phyloP scores from a whole-genome alignment of 2,329 filamentous ascomycete species.

The Metarhizium robertsii region DNA sequence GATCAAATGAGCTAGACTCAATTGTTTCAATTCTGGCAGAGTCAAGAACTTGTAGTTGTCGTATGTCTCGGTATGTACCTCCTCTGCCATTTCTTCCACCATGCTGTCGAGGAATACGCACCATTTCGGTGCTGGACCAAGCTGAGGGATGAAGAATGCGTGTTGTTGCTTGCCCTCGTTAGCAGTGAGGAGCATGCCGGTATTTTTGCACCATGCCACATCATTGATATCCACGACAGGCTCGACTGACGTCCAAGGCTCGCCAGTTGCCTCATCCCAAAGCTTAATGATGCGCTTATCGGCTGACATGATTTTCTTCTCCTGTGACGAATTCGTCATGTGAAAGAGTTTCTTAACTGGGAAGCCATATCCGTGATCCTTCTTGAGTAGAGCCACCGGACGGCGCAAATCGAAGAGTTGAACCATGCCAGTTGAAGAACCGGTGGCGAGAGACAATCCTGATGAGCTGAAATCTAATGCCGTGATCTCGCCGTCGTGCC shows the following conservation, averaged over 20 bases:
- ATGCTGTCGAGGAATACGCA: slow-evolving; percentile 95
- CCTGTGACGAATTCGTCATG: slow-evolving; percentile 61
- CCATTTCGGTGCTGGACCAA: slow-evolving; percentile 90
- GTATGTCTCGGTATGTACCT: slow-evolving; percentile 70
- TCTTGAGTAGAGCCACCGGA: slow-evolving; percentile 74
- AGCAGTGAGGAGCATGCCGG: slow-evolving; percentile 90
- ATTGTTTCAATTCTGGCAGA: slow-evolving; percentile 69
- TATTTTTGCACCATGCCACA: slow-evolving; percentile 85
- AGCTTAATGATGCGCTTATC: slow-evolving; percentile 97
- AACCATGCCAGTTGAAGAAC: slow-evolving; percentile 79
- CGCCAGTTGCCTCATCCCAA: slow-evolving; percentile 76
- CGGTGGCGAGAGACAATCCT: slow-evolving; percentile 76
- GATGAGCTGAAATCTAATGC: slow-evolving; percentile 78
- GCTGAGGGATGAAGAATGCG: slow-evolving; percentile 86
- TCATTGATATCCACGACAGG: slow-evolving; percentile 91
- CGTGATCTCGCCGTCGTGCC: slow-evolving; percentile 65
- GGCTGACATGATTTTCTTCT: slow-evolving; percentile 81
- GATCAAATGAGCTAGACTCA: slow-evolving; percentile 82
- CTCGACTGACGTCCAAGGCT: slow-evolving; percentile 92
- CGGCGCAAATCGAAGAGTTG: slow-evolving; percentile 89
- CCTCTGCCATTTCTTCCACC: slow-evolving; percentile 97
- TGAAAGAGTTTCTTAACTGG: slow-evolving; percentile 77
- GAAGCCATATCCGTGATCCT: slow-evolving; percentile 94
- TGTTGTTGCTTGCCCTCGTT: slow-evolving; percentile 96
- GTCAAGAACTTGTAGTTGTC: slow-evolving; percentile 99